Percentiles rank a stretch among this genome's conserved stretches.
Evolutionary conservation across 768 basidiomycete species (phyloP).

Genomic region (Termitomyces sp.): DNA sequence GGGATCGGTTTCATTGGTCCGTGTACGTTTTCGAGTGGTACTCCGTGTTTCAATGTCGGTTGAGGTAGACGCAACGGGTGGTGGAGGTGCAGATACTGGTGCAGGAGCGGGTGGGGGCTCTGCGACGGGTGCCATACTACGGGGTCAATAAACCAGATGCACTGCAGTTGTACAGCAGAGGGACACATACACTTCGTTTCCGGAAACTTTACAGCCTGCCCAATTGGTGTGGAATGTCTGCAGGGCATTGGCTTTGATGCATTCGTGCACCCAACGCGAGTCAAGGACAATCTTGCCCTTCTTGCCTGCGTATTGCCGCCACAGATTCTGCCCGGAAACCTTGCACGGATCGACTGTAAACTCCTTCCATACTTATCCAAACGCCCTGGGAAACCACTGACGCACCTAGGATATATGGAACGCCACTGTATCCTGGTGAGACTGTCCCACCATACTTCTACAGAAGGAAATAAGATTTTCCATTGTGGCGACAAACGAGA

Average conservation of each 20-base stretch:
- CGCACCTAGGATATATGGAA: constrained; percentile 75
- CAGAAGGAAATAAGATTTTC: constrained; percentile 3
- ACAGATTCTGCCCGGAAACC: constrained; percentile 75
- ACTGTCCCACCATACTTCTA: constrained; percentile 78
- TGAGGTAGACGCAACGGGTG: constrained; percentile 1
- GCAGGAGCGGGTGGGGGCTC: constrained; percentile 12
- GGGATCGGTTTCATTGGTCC: constrained; percentile 6
- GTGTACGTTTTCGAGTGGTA: constrained; percentile 9
- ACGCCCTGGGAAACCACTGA: constrained; percentile 11
- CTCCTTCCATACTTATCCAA: constrained; percentile 8
- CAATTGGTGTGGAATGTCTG: constrained; percentile 75
- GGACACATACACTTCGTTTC: constrained; percentile 59
- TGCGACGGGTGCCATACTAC: constrained; percentile 14
- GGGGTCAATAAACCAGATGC: background rate
- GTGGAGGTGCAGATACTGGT: constrained; percentile 8
- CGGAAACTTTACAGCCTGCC: constrained; percentile 78
- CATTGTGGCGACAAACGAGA: background rate
- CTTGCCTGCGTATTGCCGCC: constrained; percentile 73
- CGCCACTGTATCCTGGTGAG: constrained; percentile 72
- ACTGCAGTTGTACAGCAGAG: background rate
- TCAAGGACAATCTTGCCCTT: constrained; percentile 76
- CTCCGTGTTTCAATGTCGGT: constrained; percentile 6
- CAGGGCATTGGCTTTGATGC: constrained; percentile 60
- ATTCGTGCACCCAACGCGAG: constrained; percentile 73
- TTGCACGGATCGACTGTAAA: constrained; percentile 70